Percentiles rank a stretch among this genome's conserved stretches.
Conservation (phyloP, 352 stramenopile species). For the Phytopythium chamaehyphon region DNA sequence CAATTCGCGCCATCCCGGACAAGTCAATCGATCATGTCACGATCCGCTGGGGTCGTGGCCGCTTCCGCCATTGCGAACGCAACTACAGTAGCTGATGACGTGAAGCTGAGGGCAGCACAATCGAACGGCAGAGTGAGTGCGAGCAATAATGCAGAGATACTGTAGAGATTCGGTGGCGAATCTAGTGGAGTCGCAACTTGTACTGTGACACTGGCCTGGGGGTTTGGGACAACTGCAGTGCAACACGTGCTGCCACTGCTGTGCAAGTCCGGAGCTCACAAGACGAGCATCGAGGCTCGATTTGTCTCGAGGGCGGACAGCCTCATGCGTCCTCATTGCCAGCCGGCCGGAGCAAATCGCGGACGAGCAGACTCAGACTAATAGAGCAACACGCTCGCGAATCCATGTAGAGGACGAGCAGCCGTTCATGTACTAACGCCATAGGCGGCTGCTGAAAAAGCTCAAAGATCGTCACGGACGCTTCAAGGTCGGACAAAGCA, state of each 20-base stretch:
- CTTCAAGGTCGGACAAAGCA: slow-evolving; percentile 3
- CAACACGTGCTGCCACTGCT: no score
- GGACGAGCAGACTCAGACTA: no score
- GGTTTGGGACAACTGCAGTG: no score
- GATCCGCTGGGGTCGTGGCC: not conserved
- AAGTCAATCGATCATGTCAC: not conserved
- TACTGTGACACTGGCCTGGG: no score
- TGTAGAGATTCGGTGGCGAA: no score
- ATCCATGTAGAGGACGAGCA: not conserved
- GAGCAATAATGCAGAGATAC: not conserved
- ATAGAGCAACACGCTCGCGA: no score
- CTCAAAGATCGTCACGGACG: not conserved
- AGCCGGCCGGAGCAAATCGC: no score
- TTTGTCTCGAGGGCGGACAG: no score
- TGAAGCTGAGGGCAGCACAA: not conserved
- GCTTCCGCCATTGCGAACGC: not conserved
- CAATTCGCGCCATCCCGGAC: not conserved
- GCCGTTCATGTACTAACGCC: not conserved
- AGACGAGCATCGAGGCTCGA: no score
- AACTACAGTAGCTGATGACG: not conserved
- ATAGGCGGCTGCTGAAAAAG: not conserved
- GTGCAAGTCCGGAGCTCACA: no score
- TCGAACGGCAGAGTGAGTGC: not conserved
- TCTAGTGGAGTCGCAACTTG: no score
- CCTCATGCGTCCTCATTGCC: no score